Evolutionary conservation across 768 basidiomycete genomes (phyloP), one percentile per base, ranked within the genome.

Genomic region (Psilocybe azurescens): DNA sequence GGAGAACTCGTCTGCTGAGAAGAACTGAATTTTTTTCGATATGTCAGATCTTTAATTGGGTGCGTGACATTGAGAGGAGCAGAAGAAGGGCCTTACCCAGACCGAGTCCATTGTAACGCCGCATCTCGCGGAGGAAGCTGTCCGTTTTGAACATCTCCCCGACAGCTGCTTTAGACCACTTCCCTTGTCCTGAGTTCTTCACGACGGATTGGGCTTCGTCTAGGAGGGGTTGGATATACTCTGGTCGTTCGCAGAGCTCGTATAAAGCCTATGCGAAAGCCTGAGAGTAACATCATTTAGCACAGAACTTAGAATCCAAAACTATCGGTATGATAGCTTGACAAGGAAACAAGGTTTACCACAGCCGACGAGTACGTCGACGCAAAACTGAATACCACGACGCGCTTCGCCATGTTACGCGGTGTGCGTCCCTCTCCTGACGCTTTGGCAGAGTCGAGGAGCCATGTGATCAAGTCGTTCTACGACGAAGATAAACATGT

Each of bases 391-490:
- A 24, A 24, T 24, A 24, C 24, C 24, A 24, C 24, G 24, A 24
- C 58, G 8, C 72, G 71, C 9, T 62, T 64, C 0, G 67, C 63
- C 5, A 79, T 58, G 2, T 71, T 66, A 1, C 65, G 50, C 0
- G 70, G 44, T 3, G 68, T 73, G 9, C 63, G 67, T 20, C 74
- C 70, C 33, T 70, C 64, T 3, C 63, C 67, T 3, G 61, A 53
- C 0, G 73, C 75, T 1, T 67, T 65, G 18, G 58, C 60, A n/a
- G 53, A 59, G 14, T 80, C 76, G 28, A 79, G 64, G 13, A 80
- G 64, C 78, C 79, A 79, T 5, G 72, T 68, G 1, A 82, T 64
- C 28, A 79, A 24, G 57, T 80, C 77, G 55, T 76, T 74, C 79
- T 81, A 46, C 51, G 13, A 3, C 32, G 3, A 33, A 3, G 10